Evolutionary conservation across 108 stramenopile species (phyloP).

Genomic region (Cyclostephanos tholiformis): DNA sequence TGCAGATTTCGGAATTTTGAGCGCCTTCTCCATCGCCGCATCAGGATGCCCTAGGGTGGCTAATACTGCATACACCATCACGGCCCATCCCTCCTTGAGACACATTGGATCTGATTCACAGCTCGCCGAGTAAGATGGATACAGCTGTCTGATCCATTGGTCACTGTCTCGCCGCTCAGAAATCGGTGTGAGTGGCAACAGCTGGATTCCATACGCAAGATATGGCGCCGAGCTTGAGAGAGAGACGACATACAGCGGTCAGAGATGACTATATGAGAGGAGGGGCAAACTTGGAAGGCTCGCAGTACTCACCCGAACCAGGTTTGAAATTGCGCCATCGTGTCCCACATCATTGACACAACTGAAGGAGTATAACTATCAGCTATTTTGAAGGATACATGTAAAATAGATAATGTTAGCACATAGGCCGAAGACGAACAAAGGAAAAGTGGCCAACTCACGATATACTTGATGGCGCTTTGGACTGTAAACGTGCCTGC

Average conservation of each 20-base stretch:
- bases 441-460: conserved; percentile 8
- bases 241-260: conserved; percentile 68
- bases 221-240: conserved; percentile 67
- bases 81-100: conserved; percentile 64
- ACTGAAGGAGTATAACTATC: conserved; percentile 55
- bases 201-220: conserved; percentile 83
- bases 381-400: conserved; percentile 14
- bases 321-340: conserved; percentile 67
- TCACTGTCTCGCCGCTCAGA: conserved; percentile 82
- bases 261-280: conserved; percentile 49
- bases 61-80: conserved; percentile 64
- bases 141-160: conserved; percentile 83
- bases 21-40: conserved; percentile 49
- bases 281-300: conserved; percentile 20
- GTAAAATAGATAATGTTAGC: conserved; percentile 19
- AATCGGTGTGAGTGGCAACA: conserved; percentile 85
- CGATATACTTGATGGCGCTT: conserved; percentile 48
- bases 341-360: conserved; percentile 67
- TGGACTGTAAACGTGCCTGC: conserved; percentile 35
- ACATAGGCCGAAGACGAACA: not conserved
- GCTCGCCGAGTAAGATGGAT: conserved; percentile 71
- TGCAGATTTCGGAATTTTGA: conserved; percentile 50
- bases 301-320: conserved; percentile 60
- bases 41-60: conserved; percentile 73
- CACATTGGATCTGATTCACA: conserved; percentile 63